Evolutionary conservation across 768 basidiomycete species (phyloP), one percentile per base, ranked within the genome.

Genomic region (Agaricus blazei): DNA sequence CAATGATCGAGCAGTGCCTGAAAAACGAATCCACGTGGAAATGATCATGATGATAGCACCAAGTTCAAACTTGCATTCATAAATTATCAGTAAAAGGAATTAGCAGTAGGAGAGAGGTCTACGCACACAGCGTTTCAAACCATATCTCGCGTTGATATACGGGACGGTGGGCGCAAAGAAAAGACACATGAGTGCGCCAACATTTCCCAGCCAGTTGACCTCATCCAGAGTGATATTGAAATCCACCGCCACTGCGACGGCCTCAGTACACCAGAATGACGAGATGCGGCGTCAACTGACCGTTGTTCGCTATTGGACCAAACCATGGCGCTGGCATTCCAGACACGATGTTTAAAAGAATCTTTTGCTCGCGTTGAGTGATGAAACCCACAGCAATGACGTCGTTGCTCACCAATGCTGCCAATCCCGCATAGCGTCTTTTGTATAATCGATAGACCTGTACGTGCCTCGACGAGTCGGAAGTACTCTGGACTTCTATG

Each of bases 251-350:
- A 79, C 88, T 90, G 42, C 40, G 24, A 40, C 26, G 6, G 41
- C 36, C 31, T 11, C 37, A 24, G 29, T n/a, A 31, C 37, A 24
- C 34, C 34, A 34, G 8, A 8, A 1, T 34, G 34, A 34, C 3
- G 26, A 29, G 23, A n/a, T 36, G 51, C 26, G 6, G 27, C 6
- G 4, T 12, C 12, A 58, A 23, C 75, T 42, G 47, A 90, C 90
- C 74, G 61, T 84, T 66, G 41, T 82, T 83, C 0, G 90, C 74
- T 52, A 94, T 92, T 3, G 91, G 88, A 3, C 90, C 90, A 62
- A 93, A 93, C 90, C 90, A 93, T 3, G 87, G 78, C 80, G 83
- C 84, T 6, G 78, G 70, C 84, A 88, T 82, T 5, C 80, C 88
- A 2, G 77, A 72, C 9, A 83, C 76, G 40, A 85, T 65, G 52